Conservation (phyloP, 116 monocot species). For the Phalaenopsis hybrid region DNA sequence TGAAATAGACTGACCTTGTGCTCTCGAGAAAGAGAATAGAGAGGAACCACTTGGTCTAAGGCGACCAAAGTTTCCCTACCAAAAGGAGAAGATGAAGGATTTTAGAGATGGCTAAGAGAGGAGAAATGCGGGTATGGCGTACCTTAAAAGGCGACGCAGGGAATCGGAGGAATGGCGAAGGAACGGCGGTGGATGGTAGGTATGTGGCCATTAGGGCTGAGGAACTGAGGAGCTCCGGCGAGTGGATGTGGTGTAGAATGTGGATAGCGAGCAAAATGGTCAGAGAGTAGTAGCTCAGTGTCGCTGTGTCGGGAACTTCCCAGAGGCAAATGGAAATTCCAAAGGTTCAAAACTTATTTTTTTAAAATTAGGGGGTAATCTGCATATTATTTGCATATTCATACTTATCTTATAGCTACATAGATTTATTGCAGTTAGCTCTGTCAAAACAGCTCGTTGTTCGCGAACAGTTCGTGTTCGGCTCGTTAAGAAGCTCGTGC, state of each 20-base stretch:
- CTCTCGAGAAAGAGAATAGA: neutral
- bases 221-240: neutral
- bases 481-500: no score
- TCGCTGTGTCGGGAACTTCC: no score
- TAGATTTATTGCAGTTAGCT: no score
- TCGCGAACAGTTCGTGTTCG: no score
- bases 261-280: neutral
- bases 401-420: no score
- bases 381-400: no score
- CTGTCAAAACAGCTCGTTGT: no score
- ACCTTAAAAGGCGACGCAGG: conserved; percentile 2
- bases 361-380: no score
- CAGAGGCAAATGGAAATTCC: no score
- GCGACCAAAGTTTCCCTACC: conserved; percentile 5
- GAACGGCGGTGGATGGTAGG: neutral
- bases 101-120: neutral
- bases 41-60: neutral
- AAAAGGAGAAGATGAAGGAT: neutral
- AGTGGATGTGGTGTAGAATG: neutral
- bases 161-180: neutral
- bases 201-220: neutral
- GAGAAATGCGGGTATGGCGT: neutral
- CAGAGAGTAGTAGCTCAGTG: no score
- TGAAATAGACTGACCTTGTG: neutral
- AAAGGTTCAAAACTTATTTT: no score